These are phyloP conservation scores for Heritiera littoralis DNA, from an alignment of 345 rosid genomes.

Conservation along the genomic window DNA sequence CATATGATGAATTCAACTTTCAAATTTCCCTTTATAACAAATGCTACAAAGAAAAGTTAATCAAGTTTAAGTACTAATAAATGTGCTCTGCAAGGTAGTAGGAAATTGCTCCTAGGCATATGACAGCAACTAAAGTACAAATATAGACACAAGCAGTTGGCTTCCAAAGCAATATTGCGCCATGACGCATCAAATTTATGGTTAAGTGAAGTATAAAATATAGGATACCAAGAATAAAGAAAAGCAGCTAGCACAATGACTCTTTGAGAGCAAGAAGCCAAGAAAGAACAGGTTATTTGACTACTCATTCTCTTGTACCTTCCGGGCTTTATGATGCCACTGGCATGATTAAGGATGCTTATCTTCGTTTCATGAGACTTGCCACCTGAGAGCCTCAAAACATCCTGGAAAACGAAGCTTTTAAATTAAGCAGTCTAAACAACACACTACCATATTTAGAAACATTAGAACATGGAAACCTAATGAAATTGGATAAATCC, in stretches of 20 bases:
- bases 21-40: neutral
- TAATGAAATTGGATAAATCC: neutral
- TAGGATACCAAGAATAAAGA: neutral
- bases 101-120: neutral
- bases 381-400: conserved; percentile 38
- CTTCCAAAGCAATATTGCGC: neutral
- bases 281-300: neutral
- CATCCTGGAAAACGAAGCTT: conserved; percentile 38
- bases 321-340: conserved; percentile 42
- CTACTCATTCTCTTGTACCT: conserved; percentile 36
- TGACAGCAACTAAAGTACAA: too few relatives aligned
- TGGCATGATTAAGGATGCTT: conserved; percentile 51
- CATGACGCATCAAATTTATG: neutral
- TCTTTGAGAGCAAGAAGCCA: neutral
- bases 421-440: neutral
- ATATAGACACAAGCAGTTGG: too few relatives aligned
- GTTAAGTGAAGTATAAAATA: neutral
- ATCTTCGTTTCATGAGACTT: conserved; percentile 48
- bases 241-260: neutral
- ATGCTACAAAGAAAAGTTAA: neutral
- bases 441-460: neutral
- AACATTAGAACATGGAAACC: neutral
- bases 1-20: neutral
- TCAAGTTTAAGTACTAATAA: neutral
- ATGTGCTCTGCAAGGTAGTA: neutral